Base-by-base conservation (phyloP, 306 rosid species). In the Biancaea sappan region DNA sequence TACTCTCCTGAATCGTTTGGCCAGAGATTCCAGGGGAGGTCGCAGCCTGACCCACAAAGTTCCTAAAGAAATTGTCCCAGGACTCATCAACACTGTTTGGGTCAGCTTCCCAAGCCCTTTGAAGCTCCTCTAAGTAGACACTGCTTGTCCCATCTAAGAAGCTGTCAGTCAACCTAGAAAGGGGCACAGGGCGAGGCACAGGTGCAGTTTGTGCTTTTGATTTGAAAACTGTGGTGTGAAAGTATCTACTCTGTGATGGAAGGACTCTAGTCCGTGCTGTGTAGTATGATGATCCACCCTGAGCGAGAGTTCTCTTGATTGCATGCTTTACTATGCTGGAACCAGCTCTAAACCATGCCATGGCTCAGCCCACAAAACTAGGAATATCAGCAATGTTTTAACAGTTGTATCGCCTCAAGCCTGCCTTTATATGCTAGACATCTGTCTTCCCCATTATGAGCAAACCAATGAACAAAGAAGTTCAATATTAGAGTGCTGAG, bases 51-150 rank as follows among this genome's bases (percentile, higher is more conserved):
- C 99, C 96, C 65, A 94, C 97, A 58, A 94, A 94, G 68, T 94
- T 94, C 73, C 92, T 90, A 21, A 94, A 92, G 89, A 94, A 94
- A 81, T 94, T 94, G 80, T 94, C 97, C 97, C 97, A 94, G 0
- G 99, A 94, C 87, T 92, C 99, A 79, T 90, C 99, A 5, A 94
- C 96, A 69, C 99, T 94, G 34, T 72, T 85, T 9, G 99, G 99
- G 25, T 92, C 96, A 63, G 89, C 95, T 66, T 94, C 99, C 99
- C 99, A 94, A 16, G 96, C 96, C 86, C 99, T 87, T 77, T 94
- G 97, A 79, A 94, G 96, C 85, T 92, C 97, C 74, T 94, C 99
- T 77, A 90, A 79, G 71, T 94, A 94, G 57, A 94, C 99, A 77
- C 93, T 94, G 78, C 96, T 94, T 0, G 97, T 91, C 65, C 99